These are phyloP conservation scores for Tylopilus felleus DNA, from an alignment of 768 basidiomycete species.

Conservation along the genomic window DNA sequence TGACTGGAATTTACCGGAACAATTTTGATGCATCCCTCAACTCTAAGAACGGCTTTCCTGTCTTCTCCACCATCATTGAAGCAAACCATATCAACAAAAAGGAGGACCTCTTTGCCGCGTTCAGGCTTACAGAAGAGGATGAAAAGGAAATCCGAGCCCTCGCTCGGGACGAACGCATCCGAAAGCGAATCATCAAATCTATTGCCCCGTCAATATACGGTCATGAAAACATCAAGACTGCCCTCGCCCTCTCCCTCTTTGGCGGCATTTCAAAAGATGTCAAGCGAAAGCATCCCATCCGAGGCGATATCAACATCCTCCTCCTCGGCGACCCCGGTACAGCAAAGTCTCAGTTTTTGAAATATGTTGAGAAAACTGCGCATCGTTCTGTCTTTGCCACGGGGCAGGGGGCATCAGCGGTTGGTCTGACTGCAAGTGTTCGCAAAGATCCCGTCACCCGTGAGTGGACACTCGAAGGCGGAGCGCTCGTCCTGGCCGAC, in stretches of 20 bases:
- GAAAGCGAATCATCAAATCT: conserved; percentile 96
- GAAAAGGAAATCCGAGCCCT: conserved; percentile 87
- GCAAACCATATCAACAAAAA: conserved; percentile 99
- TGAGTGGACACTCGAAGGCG: conserved; percentile 99
- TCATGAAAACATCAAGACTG: conserved; percentile 99
- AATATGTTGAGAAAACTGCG: conserved; percentile 98
- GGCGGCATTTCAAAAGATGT: conserved; percentile 94
- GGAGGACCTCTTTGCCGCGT: conserved; percentile 98
- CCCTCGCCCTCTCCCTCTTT: conserved; percentile 91
- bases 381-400: conserved; percentile 97
- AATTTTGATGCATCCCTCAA: conserved; percentile 99
- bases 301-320: conserved; percentile 97
- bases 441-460: conserved; percentile 95
- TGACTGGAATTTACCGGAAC: conserved; percentile 97
- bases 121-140: conserved; percentile 95
- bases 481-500: conserved; percentile 96
- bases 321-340: conserved; percentile 98
- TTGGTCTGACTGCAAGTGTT: conserved; percentile 98
- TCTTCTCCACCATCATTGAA: conserved; percentile 97
- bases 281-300: conserved; percentile 92
- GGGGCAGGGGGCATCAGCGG: conserved; percentile 96
- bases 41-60: conserved; percentile 98
- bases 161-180: conserved; percentile 88
- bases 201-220: conserved; percentile 99
- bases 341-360: conserved; percentile 98